A percentile compares a stretch with the other conserved stretches of the same genome.
These are phyloP conservation scores for Acacia concinna DNA, from an alignment of 331 rosid genomes.

Conservation along the genomic window DNA sequence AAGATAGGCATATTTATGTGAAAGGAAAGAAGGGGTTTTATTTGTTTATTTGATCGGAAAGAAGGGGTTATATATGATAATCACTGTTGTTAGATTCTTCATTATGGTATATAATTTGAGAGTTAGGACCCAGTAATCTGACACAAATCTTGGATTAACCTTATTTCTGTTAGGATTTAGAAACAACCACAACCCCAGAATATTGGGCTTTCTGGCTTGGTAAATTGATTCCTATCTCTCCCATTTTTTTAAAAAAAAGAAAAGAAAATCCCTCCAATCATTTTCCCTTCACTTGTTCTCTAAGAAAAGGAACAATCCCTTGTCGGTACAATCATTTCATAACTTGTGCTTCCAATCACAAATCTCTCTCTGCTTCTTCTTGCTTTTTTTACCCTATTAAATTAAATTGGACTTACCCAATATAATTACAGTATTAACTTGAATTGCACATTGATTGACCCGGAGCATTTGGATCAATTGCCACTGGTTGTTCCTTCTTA, in stretches of 20 bases:
- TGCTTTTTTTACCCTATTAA: background rate
- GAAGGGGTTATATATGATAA: conserved; percentile 13
- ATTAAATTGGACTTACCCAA: background rate
- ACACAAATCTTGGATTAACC: conserved; percentile 45
- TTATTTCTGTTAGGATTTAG: conserved; percentile 29
- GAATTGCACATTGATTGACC: background rate
- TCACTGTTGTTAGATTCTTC: conserved; percentile 44
- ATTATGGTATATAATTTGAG: conserved; percentile 12
- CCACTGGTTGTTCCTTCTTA: no score
- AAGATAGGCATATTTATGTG: conserved; percentile 19
- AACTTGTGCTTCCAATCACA: conserved; percentile 37
- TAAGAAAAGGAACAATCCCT: conserved; percentile 37
- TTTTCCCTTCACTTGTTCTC: conserved; percentile 54
- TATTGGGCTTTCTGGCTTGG: conserved; percentile 56
- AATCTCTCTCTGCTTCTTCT: conserved; percentile 7
- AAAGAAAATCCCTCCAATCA: conserved; percentile 43
- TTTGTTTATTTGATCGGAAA: conserved; percentile 23
- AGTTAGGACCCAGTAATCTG: conserved; percentile 54
- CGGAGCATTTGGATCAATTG: no score
- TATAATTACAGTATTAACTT: background rate
- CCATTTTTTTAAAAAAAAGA: no score
- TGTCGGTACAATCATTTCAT: conserved; percentile 53
- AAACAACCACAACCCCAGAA: conserved; percentile 57
- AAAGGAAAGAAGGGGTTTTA: conserved; percentile 12
- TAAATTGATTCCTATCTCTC: conserved; percentile 25